Percentiles rank a stretch among this genome's conserved stretches.
Evolutionary conservation across 352 stramenopile species (phyloP).

Genomic region (Thraustochytrium striatum): DNA sequence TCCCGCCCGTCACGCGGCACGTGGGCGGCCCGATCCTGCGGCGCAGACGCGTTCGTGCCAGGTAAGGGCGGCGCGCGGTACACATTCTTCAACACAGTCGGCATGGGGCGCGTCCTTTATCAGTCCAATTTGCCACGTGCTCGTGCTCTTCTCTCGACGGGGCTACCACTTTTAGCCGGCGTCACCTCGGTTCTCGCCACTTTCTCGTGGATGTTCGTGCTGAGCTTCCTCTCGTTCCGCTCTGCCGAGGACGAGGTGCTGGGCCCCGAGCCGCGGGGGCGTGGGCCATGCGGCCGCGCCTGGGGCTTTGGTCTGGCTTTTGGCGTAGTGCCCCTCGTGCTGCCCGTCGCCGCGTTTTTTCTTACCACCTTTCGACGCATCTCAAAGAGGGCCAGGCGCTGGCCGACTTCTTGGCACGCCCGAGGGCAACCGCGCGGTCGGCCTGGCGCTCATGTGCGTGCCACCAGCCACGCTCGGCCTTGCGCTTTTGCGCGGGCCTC

Average conservation of each 20-base stretch:
- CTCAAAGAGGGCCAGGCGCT: not conserved
- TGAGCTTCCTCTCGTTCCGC: not conserved
- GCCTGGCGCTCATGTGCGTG: not conserved
- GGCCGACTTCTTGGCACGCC: not conserved
- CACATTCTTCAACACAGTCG: not conserved
- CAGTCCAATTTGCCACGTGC: not conserved
- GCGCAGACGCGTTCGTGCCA: not conserved
- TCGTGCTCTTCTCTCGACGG: not conserved
- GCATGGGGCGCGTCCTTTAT: not conserved
- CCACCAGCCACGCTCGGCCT: not conserved
- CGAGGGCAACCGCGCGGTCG: not conserved
- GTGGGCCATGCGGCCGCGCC: not conserved
- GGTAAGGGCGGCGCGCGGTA: not conserved
- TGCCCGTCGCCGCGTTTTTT: not conserved
- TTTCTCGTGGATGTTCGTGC: not conserved
- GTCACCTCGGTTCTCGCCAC: not conserved
- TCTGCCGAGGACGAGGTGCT: not conserved
- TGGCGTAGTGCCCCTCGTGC: not conserved
- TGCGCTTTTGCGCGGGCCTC: not conserved
- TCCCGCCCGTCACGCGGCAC: not conserved
- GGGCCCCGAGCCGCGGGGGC: not conserved
- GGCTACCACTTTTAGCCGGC: not conserved
- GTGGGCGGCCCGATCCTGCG: not conserved
- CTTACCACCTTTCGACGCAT: not conserved
- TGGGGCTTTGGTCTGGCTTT: constrained; percentile 12